Evolutionary conservation across 208 protist genomes (phyloP).

Genomic region (Leishmania guyanensis): DNA sequence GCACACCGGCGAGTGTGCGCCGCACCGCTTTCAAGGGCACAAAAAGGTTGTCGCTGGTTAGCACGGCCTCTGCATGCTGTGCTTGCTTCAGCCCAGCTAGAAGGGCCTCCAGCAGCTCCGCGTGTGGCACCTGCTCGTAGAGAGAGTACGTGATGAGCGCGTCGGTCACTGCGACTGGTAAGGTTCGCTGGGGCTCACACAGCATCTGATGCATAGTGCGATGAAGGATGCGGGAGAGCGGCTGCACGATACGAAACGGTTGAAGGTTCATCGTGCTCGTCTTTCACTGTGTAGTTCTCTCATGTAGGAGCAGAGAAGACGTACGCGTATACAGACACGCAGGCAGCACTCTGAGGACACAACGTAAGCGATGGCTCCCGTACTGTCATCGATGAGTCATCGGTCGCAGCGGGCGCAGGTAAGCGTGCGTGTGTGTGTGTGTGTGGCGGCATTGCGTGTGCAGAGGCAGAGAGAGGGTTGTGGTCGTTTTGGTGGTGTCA

Average conservation of each 20-base stretch:
- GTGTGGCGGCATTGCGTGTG: not conserved
- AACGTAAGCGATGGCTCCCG: not conserved
- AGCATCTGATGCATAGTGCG: slow-evolving; percentile 32
- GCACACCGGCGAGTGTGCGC: slow-evolving; percentile 39
- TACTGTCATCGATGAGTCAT: not conserved
- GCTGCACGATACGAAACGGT: slow-evolving; percentile 50
- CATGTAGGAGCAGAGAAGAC: not conserved
- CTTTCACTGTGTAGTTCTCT: not conserved
- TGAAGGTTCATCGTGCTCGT: slow-evolving; percentile 53
- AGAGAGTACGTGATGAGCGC: slow-evolving; percentile 42
- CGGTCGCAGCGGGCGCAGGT: not conserved
- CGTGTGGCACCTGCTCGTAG: slow-evolving; percentile 66
- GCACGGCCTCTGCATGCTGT: slow-evolving; percentile 5
- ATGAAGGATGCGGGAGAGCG: slow-evolving; percentile 50
- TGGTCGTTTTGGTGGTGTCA: not conserved
- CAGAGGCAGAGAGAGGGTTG: not conserved
- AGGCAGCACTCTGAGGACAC: not conserved
- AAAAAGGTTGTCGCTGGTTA: slow-evolving; percentile 8
- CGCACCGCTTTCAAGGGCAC: slow-evolving; percentile 23
- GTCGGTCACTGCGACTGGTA: slow-evolving; percentile 31
- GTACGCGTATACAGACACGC: not conserved
- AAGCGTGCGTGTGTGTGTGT: not conserved
- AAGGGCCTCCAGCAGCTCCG: slow-evolving; percentile 34
- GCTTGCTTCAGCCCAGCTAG: not conserved
- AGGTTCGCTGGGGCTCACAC: not conserved